phyloP scores from a whole-genome alignment of 2,329 filamentous ascomycete genomes.

The Epichloe gansuensis region DNA sequence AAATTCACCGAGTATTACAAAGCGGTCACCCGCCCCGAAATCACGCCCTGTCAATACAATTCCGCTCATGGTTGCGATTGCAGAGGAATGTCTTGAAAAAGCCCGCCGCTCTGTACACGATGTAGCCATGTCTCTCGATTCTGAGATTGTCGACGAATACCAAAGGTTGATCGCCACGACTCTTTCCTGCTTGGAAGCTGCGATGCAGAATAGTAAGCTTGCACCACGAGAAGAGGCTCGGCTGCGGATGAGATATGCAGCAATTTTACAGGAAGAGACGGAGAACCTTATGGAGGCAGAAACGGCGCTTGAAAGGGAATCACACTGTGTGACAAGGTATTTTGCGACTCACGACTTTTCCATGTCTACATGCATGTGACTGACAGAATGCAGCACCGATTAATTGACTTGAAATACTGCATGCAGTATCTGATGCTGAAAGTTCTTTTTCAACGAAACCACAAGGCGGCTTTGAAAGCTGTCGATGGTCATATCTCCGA shows the following conservation, averaged over 20 bases:
- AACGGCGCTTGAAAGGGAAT: conserved; percentile 59
- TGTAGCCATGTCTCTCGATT: conserved; percentile 24
- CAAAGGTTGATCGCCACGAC: conserved; percentile 61
- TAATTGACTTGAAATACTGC: conserved; percentile 58
- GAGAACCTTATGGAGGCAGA: conserved; percentile 65
- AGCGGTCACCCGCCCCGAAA: conserved; percentile 30
- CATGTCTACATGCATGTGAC: not conserved
- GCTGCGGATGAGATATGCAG: conserved; percentile 58
- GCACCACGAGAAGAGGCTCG: conserved; percentile 56
- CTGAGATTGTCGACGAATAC: conserved; percentile 47
- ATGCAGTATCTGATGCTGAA: conserved; percentile 65
- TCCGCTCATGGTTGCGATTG: conserved; percentile 54
- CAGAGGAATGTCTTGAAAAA: conserved; percentile 62
- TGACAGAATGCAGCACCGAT: conserved; percentile 20
- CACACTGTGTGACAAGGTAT: conserved; percentile 53
- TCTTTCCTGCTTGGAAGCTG: conserved; percentile 59
- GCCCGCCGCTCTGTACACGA: conserved; percentile 46
- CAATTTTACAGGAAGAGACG: conserved; percentile 61
- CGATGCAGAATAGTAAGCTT: conserved; percentile 48
- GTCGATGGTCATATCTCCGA: conserved; percentile 58
- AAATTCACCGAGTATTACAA: conserved; percentile 28
- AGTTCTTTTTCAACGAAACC: conserved; percentile 57
- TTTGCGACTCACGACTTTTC: not conserved
- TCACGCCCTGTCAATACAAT: conserved; percentile 36
- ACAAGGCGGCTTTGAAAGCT: conserved; percentile 60